phyloP scores from a whole-genome alignment of 345 rosid genomes.

The Eucalyptus leucophloia region DNA sequence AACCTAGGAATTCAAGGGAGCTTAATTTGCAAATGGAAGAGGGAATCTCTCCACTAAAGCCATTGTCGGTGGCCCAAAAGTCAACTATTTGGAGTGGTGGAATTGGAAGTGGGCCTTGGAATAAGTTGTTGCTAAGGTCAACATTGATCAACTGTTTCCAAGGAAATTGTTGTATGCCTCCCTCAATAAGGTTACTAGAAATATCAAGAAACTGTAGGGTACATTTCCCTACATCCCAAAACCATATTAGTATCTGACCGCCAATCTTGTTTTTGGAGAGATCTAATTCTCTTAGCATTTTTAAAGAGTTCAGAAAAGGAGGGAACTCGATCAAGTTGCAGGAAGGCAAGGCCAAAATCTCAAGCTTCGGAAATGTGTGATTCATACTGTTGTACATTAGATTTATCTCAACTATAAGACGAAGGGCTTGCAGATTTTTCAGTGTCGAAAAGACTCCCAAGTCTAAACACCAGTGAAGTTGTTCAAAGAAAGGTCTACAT shows the following conservation, averaged over 20 bases:
- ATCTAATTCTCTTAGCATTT: neutral
- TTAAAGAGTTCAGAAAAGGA: neutral
- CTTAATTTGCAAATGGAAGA: neutral
- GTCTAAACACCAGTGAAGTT: neutral
- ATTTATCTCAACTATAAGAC: neutral
- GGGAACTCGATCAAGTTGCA: neutral
- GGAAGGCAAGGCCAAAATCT: neutral
- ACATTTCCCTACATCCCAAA: neutral
- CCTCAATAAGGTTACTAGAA: neutral
- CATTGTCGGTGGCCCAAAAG: fast-evolving
- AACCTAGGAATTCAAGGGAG: neutral
- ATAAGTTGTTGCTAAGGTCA: neutral
- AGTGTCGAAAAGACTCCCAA: neutral
- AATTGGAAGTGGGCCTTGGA: no score
- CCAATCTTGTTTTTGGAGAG: neutral
- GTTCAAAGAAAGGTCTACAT: neutral
- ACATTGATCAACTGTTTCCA: neutral
- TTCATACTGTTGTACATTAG: neutral
- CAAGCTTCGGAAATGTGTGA: neutral
- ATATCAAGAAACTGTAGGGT: fast-evolving
- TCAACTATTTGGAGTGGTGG: no score
- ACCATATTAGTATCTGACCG: neutral
- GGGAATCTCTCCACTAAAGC: neutral
- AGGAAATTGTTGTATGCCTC: neutral
- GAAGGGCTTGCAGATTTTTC: neutral